Conservation (phyloP, 495 filamentous ascomycete species). For the Neurospora cerealis region DNA sequence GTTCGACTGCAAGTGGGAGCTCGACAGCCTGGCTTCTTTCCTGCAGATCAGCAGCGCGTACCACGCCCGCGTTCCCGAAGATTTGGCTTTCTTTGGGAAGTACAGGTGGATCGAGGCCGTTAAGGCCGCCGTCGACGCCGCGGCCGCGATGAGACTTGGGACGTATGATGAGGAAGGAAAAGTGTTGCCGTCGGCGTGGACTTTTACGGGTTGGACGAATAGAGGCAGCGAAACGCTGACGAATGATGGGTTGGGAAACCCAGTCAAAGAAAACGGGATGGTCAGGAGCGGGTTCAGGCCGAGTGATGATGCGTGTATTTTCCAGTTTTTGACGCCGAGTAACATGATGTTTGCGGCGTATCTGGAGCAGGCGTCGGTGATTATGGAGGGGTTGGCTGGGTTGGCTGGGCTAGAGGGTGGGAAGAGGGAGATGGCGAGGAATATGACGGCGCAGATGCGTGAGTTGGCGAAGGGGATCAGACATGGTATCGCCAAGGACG, state of each 20-base stretch:
- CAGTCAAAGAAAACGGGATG: constrained; percentile 49
- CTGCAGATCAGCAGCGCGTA: constrained; percentile 51
- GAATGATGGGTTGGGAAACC: constrained; percentile 52
- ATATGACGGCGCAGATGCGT: constrained; percentile 41
- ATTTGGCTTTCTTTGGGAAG: constrained; percentile 48
- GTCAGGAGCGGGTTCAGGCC: constrained; percentile 55
- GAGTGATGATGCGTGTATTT: constrained; percentile 51
- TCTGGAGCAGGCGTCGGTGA: constrained; percentile 40
- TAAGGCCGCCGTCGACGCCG: constrained; percentile 42
- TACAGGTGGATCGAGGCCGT: constrained; percentile 52
- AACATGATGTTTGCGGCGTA: constrained; percentile 60
- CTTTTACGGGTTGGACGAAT: constrained; percentile 47
- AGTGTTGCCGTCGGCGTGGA: constrained; percentile 43
- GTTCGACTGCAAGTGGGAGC: constrained; percentile 58
- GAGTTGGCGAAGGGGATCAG: constrained; percentile 41
- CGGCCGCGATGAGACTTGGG: constrained; percentile 47
- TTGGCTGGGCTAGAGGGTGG: constrained; percentile 10
- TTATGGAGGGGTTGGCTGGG: constrained; percentile 39
- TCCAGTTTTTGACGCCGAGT: constrained; percentile 47
- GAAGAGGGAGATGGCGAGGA: constrained; percentile 14
- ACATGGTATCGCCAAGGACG: constrained; percentile 37
- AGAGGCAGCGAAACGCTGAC: constrained; percentile 49
- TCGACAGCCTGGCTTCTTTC: constrained; percentile 53
- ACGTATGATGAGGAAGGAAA: constrained; percentile 48
- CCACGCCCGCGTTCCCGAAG: constrained; percentile 39